Conservation (phyloP, 1,139 yeast species). For the Debaryomycetaceae sp. region DNA sequence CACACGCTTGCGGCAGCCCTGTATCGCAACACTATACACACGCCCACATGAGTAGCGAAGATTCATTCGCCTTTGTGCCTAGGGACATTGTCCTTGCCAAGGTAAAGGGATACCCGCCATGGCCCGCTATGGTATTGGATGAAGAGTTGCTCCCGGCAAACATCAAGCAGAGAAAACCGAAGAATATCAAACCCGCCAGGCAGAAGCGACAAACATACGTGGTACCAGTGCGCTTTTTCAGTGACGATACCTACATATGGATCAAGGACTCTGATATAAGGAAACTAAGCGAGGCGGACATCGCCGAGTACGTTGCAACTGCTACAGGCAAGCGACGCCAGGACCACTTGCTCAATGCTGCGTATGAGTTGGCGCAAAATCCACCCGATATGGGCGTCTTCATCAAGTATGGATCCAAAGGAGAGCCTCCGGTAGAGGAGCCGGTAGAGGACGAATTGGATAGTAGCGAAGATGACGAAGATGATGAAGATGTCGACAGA, state of each 20-base stretch:
- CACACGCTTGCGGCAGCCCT: background rate
- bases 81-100: slow-evolving; percentile 60
- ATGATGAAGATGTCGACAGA: slow-evolving; percentile 19
- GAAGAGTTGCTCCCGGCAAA: slow-evolving; percentile 51
- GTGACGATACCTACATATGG: slow-evolving; percentile 68
- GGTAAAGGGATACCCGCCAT: slow-evolving; percentile 73
- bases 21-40: background rate
- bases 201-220: slow-evolving; percentile 15
- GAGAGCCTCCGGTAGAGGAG: slow-evolving; percentile 20
- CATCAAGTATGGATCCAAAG: slow-evolving; percentile 40
- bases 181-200: slow-evolving; percentile 18
- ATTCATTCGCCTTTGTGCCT: slow-evolving; percentile 13
- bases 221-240: slow-evolving; percentile 55
- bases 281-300: slow-evolving; percentile 21
- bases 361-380: slow-evolving; percentile 35
- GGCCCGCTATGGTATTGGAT: slow-evolving; percentile 80
- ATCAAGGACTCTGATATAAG: slow-evolving; percentile 43
- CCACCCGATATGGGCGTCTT: slow-evolving; percentile 44
- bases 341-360: slow-evolving; percentile 33
- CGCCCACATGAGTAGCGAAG: no score
- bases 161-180: slow-evolving; percentile 46
- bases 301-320: slow-evolving; percentile 23
- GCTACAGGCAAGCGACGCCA: slow-evolving; percentile 25
- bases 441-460: slow-evolving; percentile 16
- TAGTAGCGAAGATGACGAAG: slow-evolving; percentile 15